These are phyloP conservation scores for Oehlia diaphana DNA, from an alignment of 192 early-diverging fungal genomes.

Conservation along the genomic window DNA sequence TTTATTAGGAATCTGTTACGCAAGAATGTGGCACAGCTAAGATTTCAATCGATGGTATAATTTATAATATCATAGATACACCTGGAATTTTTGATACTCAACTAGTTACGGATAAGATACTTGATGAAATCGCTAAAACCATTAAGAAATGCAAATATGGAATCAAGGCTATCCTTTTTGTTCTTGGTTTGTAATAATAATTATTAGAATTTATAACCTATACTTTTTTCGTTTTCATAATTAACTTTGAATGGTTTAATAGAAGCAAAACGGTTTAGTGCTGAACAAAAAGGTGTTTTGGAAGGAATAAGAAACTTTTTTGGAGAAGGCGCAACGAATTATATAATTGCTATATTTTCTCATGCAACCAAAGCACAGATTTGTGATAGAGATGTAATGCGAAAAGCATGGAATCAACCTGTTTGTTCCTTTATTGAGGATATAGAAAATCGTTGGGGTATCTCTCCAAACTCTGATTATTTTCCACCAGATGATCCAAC, in stretches of 20 bases:
- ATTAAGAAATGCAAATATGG: constrained; percentile 6
- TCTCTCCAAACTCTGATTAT: constrained; percentile 24
- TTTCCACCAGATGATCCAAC: background rate
- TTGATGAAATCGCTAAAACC: constrained; percentile 1
- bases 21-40: background rate
- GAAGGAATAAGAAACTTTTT: background rate
- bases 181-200: constrained; percentile 12
- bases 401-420: constrained; percentile 1
- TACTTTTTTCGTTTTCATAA: background rate
- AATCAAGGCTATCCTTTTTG: constrained; percentile 26
- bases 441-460: constrained; percentile 20
- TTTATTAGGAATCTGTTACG: background rate
- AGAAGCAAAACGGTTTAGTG: constrained; percentile 20
- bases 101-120: background rate
- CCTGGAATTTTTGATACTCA: constrained; percentile 22
- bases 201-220: background rate
- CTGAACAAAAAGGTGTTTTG: constrained; percentile 1
- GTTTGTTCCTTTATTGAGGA: constrained; percentile 4
- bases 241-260: background rate
- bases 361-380: constrained; percentile 20
- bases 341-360: constrained; percentile 23
- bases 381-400: background rate
- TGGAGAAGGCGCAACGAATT: constrained; percentile 12
- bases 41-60: constrained; percentile 1
- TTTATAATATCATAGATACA: constrained; percentile 9